phyloP scores from a whole-genome alignment of 2,329 filamentous ascomycete genomes.

The Decorospora gaudefroyi region DNA sequence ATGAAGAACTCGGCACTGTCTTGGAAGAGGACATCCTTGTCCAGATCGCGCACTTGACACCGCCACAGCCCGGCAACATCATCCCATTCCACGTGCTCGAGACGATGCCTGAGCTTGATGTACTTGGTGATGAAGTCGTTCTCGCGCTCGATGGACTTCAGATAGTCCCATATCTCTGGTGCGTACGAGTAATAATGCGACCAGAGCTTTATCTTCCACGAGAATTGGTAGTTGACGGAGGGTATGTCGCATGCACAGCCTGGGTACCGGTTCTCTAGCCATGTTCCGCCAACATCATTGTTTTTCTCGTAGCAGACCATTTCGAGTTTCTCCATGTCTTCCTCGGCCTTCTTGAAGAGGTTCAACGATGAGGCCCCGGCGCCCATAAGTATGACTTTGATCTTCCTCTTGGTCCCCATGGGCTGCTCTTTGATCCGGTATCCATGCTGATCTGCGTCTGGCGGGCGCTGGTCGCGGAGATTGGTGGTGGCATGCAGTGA shows the following conservation, averaged over 20 bases:
- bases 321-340: slow-evolving; percentile 49
- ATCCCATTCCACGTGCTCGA: slow-evolving; percentile 30
- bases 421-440: slow-evolving; percentile 52
- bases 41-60: slow-evolving; percentile 18
- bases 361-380: slow-evolving; percentile 51
- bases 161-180: slow-evolving; percentile 56
- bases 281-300: slow-evolving; percentile 49
- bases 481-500: slow-evolving; percentile 28
- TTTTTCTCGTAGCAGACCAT: slow-evolving; percentile 52
- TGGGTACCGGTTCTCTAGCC: slow-evolving; percentile 50
- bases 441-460: slow-evolving; percentile 48
- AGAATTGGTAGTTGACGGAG: slow-evolving; percentile 50
- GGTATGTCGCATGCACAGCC: slow-evolving; percentile 47
- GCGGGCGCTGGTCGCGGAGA: slow-evolving; percentile 37
- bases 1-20: slow-evolving; percentile 34
- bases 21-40: slow-evolving; percentile 19
- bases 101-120: slow-evolving; percentile 23
- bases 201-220: slow-evolving; percentile 57
- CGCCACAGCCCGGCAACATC: slow-evolving; percentile 22
- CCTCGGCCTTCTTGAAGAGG: slow-evolving; percentile 52
- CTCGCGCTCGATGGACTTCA: slow-evolving; percentile 50
- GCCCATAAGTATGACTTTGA: slow-evolving; percentile 52
- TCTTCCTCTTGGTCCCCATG: slow-evolving; percentile 49
- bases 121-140: slow-evolving; percentile 42
- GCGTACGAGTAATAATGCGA: slow-evolving; percentile 50